Conservation (phyloP, 305 asterid species). For the Fraxinus dipetala region DNA sequence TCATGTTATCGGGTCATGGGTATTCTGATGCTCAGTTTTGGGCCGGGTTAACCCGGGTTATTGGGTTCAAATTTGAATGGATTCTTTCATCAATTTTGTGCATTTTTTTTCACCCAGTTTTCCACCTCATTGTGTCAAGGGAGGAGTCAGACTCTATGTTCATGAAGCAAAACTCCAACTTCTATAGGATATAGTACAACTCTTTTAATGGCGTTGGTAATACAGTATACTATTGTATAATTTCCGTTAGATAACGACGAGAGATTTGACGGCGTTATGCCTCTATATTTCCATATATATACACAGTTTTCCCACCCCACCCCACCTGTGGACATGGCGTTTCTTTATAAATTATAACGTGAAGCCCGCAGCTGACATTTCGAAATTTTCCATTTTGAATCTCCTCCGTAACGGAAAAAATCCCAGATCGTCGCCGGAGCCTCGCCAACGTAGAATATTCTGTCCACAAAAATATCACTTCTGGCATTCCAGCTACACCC, state of each 20-base stretch:
- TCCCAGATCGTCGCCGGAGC: slow-evolving; percentile 22
- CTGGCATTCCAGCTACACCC: slow-evolving; percentile 6
- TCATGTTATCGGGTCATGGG: too few relatives aligned
- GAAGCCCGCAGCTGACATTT: slow-evolving; percentile 30
- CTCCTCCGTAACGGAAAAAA: not conserved
- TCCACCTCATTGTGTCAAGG: too few relatives aligned
- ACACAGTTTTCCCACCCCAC: slow-evolving; percentile 2
- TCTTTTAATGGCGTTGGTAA: not conserved
- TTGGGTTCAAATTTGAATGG: too few relatives aligned
- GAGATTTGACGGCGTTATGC: slow-evolving; percentile 47
- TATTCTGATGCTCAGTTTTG: too few relatives aligned
- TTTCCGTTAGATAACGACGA: slow-evolving; percentile 65
- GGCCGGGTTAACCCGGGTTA: too few relatives aligned
- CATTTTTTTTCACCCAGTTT: too few relatives aligned
- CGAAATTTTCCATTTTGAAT: slow-evolving; percentile 19
- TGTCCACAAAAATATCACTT: not conserved
- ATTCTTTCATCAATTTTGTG: too few relatives aligned
- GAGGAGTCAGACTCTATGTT: too few relatives aligned
- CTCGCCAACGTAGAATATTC: slow-evolving; percentile 26
- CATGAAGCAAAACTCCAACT: too few relatives aligned
- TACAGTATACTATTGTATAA: not conserved
- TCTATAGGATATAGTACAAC: slow-evolving; percentile 35
- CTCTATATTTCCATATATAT: slow-evolving; percentile 18
- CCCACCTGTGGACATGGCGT: not conserved
- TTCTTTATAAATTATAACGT: slow-evolving; percentile 15